These are phyloP conservation scores for Leptographium flavum DNA, from an alignment of 2,329 filamentous ascomycete genomes.

Conservation along the genomic window DNA sequence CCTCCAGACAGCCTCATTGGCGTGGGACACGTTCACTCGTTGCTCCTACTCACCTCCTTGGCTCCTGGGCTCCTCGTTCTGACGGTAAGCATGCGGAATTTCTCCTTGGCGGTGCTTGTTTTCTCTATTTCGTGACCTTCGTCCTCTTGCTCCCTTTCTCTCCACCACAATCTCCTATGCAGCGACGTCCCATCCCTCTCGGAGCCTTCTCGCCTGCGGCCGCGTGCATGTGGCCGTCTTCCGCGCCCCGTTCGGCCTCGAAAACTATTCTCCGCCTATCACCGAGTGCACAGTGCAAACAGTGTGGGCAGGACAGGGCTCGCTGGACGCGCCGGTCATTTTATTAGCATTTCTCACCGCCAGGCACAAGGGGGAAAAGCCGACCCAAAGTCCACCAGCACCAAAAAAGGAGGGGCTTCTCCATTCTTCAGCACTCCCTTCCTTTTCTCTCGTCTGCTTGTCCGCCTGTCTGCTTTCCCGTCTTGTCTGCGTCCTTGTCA, in stretches of 20 bases:
- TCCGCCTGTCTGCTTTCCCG: too few relatives aligned
- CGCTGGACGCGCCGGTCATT: not conserved
- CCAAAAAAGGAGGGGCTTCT: too few relatives aligned
- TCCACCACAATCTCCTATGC: not conserved
- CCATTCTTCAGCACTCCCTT: constrained; percentile 1
- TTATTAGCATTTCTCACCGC: not conserved
- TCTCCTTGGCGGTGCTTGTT: too few relatives aligned
- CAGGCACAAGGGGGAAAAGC: not conserved
- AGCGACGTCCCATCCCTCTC: not conserved
- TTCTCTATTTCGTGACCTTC: too few relatives aligned
- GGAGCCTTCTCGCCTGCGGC: not conserved
- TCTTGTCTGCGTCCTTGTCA: too few relatives aligned
- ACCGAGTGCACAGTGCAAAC: too few relatives aligned
- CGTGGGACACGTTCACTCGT: constrained; percentile 53
- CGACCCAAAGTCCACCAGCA: too few relatives aligned
- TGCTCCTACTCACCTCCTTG: constrained; percentile 36
- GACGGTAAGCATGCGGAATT: constrained; percentile 39
- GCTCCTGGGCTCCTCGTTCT: constrained; percentile 12
- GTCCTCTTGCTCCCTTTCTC: not conserved
- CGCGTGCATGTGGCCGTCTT: not conserved
- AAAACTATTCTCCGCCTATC: not conserved
- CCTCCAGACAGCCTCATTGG: constrained; percentile 28
- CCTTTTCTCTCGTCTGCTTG: too few relatives aligned
- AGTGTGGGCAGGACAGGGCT: too few relatives aligned
- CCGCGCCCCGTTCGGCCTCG: not conserved